These are phyloP conservation scores for Ceratocystiopsis minuta DNA, from an alignment of 2,329 filamentous ascomycete genomes.

Conservation along the genomic window DNA sequence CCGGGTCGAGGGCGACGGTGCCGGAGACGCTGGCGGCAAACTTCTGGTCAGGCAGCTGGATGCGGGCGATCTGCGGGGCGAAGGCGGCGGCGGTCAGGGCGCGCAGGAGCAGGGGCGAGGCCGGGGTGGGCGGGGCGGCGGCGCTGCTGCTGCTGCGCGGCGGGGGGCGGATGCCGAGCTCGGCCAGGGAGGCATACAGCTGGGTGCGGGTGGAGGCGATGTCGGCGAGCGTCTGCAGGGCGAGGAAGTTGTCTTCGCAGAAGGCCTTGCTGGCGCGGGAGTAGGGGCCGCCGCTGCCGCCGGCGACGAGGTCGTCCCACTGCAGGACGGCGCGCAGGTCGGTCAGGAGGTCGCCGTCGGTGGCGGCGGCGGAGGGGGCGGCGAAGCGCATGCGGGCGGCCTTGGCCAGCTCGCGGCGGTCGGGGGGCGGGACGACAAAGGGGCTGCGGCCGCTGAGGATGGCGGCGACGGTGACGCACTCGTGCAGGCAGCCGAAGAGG, in stretches of 20 bases:
- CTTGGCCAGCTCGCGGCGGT: slow-evolving; percentile 68
- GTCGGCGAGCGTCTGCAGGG: slow-evolving; percentile 66
- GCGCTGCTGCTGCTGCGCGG: no score
- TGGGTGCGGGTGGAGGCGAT: slow-evolving; percentile 75
- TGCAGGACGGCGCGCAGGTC: slow-evolving; percentile 70
- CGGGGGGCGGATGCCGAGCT: slow-evolving; percentile 57
- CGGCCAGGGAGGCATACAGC: slow-evolving; percentile 69
- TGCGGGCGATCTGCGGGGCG: slow-evolving; percentile 74
- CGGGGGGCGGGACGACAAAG: slow-evolving; percentile 64
- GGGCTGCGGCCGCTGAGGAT: slow-evolving; percentile 69
- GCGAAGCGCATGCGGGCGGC: slow-evolving; percentile 59
- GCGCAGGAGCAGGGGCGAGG: slow-evolving; percentile 35
- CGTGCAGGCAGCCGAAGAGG: slow-evolving; percentile 81
- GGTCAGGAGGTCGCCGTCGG: slow-evolving; percentile 75
- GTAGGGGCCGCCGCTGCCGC: slow-evolving; percentile 21
- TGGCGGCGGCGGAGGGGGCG: slow-evolving; percentile 27
- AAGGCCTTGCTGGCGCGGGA: slow-evolving; percentile 52
- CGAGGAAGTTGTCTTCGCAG: slow-evolving; percentile 76
- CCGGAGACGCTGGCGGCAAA: slow-evolving; percentile 76
- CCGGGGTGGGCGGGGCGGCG: slow-evolving; percentile 13
- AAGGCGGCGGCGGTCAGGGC: slow-evolving; percentile 58
- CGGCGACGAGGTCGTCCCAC: slow-evolving; percentile 53
- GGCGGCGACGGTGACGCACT: slow-evolving; percentile 73
- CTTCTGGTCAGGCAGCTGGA: slow-evolving; percentile 90
- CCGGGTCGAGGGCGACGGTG: slow-evolving; percentile 81